Percentiles rank a stretch among this genome's conserved stretches.
phyloP scores from a whole-genome alignment of 495 filamentous ascomycete genomes.

The Xylaria intraflava region DNA sequence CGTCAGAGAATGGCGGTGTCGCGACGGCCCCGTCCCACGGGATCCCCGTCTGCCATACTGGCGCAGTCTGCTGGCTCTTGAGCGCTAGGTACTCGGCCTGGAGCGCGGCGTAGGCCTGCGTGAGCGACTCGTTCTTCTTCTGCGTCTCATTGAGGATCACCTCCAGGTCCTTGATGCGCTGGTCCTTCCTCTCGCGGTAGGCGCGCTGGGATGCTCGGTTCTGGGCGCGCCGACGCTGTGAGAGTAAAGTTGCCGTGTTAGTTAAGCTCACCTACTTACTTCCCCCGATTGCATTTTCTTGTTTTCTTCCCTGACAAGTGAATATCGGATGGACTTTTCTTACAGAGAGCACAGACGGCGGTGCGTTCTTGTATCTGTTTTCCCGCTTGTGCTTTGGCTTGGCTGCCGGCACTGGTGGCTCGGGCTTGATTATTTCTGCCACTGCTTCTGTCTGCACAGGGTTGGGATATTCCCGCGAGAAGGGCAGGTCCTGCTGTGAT shows the following conservation, averaged over 20 bases:
- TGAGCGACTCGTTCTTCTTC: slow-evolving; percentile 36
- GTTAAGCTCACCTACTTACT: slow-evolving; percentile 5
- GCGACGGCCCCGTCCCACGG: not conserved
- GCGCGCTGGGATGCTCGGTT: slow-evolving; percentile 53
- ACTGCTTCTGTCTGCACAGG: slow-evolving; percentile 28
- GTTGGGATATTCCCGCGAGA: slow-evolving; percentile 31
- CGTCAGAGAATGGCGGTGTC: not conserved
- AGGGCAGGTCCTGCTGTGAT: slow-evolving; percentile 31
- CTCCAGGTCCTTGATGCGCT: slow-evolving; percentile 74
- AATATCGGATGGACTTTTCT: slow-evolving; percentile 4
- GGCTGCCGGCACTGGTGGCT: slow-evolving; percentile 28
- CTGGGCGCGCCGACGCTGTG: slow-evolving; percentile 50
- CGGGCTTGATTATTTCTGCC: slow-evolving; percentile 28
- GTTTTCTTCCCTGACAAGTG: not conserved
- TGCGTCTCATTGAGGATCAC: slow-evolving; percentile 57
- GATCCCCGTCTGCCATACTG: not conserved
- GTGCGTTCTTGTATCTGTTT: slow-evolving; percentile 46
- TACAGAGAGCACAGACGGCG: slow-evolving; percentile 43
- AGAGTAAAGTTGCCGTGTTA: slow-evolving; percentile 11
- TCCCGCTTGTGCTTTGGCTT: slow-evolving; percentile 44
- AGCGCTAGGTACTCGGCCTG: slow-evolving; percentile 37
- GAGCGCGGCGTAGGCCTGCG: slow-evolving; percentile 29
- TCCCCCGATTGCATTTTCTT: no score
- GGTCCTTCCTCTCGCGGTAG: slow-evolving; percentile 80
- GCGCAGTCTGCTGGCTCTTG: slow-evolving; percentile 12